A percentile compares a stretch with the other conserved stretches of the same genome.
Conservation (phyloP, 2,329 filamentous ascomycete genomes). For the Microcyclospora pomicola region DNA sequence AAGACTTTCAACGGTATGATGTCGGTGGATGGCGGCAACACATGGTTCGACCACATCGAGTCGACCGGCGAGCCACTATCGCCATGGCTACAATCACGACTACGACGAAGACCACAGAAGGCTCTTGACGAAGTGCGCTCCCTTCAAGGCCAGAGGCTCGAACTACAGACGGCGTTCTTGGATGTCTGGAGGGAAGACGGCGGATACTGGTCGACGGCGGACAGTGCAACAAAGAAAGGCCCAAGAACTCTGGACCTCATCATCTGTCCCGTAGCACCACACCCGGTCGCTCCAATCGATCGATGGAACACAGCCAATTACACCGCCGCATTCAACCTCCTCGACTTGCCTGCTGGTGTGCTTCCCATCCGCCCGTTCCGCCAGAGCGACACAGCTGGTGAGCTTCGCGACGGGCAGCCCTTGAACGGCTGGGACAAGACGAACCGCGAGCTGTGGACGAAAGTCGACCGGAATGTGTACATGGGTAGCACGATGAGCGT, state of each 20-base stretch:
- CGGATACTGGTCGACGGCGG: slow-evolving; percentile 18
- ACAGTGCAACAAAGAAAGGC: slow-evolving; percentile 5
- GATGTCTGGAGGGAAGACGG: slow-evolving; percentile 40
- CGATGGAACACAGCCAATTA: slow-evolving; percentile 50
- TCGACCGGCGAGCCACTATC: slow-evolving; percentile 43
- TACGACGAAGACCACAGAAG: slow-evolving; percentile 36
- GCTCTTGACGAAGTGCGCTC: slow-evolving; percentile 36
- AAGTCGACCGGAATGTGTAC: slow-evolving; percentile 40
- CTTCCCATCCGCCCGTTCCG: slow-evolving; percentile 41
- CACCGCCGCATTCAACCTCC: slow-evolving; percentile 45
- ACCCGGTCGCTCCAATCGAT: slow-evolving; percentile 49
- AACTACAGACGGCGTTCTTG: slow-evolving; percentile 42
- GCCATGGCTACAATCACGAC: slow-evolving; percentile 43
- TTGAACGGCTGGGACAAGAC: slow-evolving; percentile 46
- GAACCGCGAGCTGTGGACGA: slow-evolving; percentile 44
- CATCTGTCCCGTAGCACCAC: slow-evolving; percentile 49
- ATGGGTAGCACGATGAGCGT: slow-evolving; percentile 41
- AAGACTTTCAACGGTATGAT: slow-evolving; percentile 45
- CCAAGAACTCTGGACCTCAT: slow-evolving; percentile 40
- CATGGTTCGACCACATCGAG: slow-evolving; percentile 44
- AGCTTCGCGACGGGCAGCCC: slow-evolving; percentile 26
- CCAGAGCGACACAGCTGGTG: slow-evolving; percentile 36
- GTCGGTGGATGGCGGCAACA: slow-evolving; percentile 41
- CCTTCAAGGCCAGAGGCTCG: slow-evolving; percentile 38
- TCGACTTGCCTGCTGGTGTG: slow-evolving; percentile 48